A percentile compares a stretch with the other conserved stretches of the same genome.
Evolutionary conservation across 352 stramenopile genomes (phyloP).

Genomic region (Pythium volutum): DNA sequence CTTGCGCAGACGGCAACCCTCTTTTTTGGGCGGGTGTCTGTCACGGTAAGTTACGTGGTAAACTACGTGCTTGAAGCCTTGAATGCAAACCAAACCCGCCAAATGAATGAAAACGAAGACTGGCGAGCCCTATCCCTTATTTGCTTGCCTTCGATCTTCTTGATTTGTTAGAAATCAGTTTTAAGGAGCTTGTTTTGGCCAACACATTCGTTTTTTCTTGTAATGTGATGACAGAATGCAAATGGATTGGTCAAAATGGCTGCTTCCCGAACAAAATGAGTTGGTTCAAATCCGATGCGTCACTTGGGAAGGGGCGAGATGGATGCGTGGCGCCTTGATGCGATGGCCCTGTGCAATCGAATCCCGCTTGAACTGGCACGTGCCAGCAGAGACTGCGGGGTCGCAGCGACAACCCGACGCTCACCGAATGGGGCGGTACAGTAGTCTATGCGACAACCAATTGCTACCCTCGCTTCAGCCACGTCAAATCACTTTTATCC

Average conservation of each 20-base stretch:
- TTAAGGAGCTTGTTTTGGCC: neutral
- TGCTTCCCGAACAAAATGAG: no score
- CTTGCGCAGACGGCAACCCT: conserved; percentile 8
- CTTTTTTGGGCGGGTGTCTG: conserved; percentile 1
- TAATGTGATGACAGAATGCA: no score
- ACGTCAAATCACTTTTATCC: conserved; percentile 10
- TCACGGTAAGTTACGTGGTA: conserved; percentile 27
- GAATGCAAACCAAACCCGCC: conserved; percentile 34
- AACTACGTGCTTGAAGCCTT: conserved; percentile 30
- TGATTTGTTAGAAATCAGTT: neutral
- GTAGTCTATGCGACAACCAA: neutral
- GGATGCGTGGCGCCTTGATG: neutral
- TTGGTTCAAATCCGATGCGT: conserved; percentile 16
- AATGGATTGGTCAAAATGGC: neutral
- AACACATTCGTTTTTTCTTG: neutral
- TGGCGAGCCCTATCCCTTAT: conserved; percentile 2
- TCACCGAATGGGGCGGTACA: neutral
- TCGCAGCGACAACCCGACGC: neutral
- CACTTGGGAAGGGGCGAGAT: conserved; percentile 9
- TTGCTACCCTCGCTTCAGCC: neutral
- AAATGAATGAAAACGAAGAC: conserved; percentile 4
- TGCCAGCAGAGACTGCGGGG: neutral
- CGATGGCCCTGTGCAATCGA: neutral
- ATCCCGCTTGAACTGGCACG: conserved; percentile 7
- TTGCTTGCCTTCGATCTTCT: neutral